These are phyloP conservation scores for Lactarius vividus DNA, from an alignment of 768 basidiomycete species.

Conservation along the genomic window DNA sequence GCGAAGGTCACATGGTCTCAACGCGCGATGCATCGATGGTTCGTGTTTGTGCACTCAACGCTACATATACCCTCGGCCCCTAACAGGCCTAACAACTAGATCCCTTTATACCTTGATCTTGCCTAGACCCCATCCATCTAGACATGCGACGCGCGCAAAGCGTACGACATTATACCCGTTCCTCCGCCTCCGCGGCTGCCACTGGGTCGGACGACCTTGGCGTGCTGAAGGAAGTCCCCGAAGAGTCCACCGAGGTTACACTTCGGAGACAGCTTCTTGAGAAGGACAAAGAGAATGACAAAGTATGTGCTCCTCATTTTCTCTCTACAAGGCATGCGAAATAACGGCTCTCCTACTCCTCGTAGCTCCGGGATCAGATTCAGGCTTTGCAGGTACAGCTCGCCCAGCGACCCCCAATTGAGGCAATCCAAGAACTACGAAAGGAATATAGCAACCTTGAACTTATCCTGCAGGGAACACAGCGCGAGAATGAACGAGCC, in stretches of 20 bases:
- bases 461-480: constrained; percentile 73
- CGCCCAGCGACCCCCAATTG: constrained; percentile 62
- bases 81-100: background rate
- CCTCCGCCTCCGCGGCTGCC: constrained; percentile 8
- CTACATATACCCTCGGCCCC: constrained; percentile 14
- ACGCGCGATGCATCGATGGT: constrained; percentile 9
- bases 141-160: constrained; percentile 27
- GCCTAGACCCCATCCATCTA: background rate
- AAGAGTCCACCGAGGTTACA: constrained; percentile 21
- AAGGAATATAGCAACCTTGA: constrained; percentile 76
- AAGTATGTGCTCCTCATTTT: constrained; percentile 6
- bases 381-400: constrained; percentile 64
- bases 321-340: background rate
- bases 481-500: constrained; percentile 80
- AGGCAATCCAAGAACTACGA: constrained; percentile 61
- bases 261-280: constrained; percentile 27
- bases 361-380: constrained; percentile 61
- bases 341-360: background rate
- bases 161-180: constrained; percentile 24
- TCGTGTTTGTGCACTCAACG: background rate
- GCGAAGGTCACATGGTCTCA: constrained; percentile 6
- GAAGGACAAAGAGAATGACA: constrained; percentile 28
- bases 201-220: constrained; percentile 24
- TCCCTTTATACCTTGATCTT: background rate
- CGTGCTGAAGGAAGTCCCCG: constrained; percentile 22